A percentile compares a stretch with the other conserved stretches of the same genome.
These are phyloP conservation scores for Starmerella asiatica DNA, from an alignment of 805 yeast species.

Conservation along the genomic window DNA sequence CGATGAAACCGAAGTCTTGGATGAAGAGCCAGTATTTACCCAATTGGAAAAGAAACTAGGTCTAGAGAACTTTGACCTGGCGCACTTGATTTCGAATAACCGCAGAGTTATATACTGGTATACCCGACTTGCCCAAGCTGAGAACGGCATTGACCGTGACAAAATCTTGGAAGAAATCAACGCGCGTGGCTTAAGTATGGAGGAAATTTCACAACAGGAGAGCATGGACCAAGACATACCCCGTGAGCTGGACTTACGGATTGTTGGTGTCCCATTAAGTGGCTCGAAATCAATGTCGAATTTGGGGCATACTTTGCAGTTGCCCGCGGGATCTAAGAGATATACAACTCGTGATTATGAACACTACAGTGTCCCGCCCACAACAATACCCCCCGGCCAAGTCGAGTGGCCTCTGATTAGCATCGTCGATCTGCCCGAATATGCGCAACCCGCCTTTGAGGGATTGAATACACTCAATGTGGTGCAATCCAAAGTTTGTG, in stretches of 20 bases:
- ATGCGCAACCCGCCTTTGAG: slow-evolving; percentile 73
- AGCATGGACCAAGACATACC: slow-evolving; percentile 29
- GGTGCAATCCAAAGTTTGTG: slow-evolving; percentile 71
- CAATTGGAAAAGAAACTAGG: slow-evolving; percentile 40
- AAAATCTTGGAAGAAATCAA: slow-evolving; percentile 25
- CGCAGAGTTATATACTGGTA: slow-evolving; percentile 43
- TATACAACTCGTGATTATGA: slow-evolving; percentile 63
- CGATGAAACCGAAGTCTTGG: slow-evolving; percentile 26
- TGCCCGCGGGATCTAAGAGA: slow-evolving; percentile 78
- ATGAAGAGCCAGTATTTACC: slow-evolving; percentile 24
- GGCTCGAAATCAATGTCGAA: slow-evolving; percentile 29
- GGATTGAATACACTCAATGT: slow-evolving; percentile 55
- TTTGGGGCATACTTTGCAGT: slow-evolving; percentile 48
- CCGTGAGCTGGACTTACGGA: slow-evolving; percentile 46
- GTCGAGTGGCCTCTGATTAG: slow-evolving; percentile 28
- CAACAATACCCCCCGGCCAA: slow-evolving; percentile 28
- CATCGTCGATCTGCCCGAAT: slow-evolving; percentile 54
- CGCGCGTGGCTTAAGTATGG: slow-evolving; percentile 8
- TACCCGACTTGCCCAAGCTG: slow-evolving; percentile 32
- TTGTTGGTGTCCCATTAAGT: slow-evolving; percentile 63
- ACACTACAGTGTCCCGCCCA: slow-evolving; percentile 86
- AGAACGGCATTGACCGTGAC: slow-evolving; percentile 28
- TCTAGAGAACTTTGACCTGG: slow-evolving; percentile 38
- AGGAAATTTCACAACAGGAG: not conserved
- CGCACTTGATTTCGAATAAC: slow-evolving; percentile 38